Evolutionary conservation across 345 rosid genomes (phyloP), one percentile per base, ranked within the genome.

Genomic region (Trapa bicornis): DNA sequence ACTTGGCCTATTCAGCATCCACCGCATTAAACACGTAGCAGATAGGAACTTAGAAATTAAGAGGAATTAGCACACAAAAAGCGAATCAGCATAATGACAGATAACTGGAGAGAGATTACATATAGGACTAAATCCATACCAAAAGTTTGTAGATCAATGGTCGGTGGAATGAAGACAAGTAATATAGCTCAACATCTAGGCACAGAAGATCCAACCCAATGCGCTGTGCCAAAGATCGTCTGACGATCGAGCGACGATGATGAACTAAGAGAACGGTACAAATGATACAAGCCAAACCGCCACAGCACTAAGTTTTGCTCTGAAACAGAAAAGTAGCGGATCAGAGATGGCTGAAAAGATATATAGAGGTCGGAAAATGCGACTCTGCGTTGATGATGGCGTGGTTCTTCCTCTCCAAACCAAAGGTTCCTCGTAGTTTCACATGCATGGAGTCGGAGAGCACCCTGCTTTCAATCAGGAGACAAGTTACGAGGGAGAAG

Each of bases 201-300:
- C n/a, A 2, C 2, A 29, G 12, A 37, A 54, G 8, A n/a, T 11
- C 70, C 37, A 35, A n/a, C 37, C 42, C 61, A n/a, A 54, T 2
- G 16, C 47, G 10, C 15, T 12, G 41, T 38, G 54, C 70, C 70
- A 53, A 13, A 38, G 69, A 50, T 53, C 68, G 3, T 11, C 69
- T 22, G 12, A 50, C 12, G 37, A 67, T 54, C 48, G 38, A 1
- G 62, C 70, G 10, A 61, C 3, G 69, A 57, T 6, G 9, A n/a
- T 29, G 63, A 67, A 22, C 37, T 39, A 54, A 39, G 63, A 42
- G 3, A 14, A 1, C 15, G 33, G 61, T 0, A 17, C 8, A 16
- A 9, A 43, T 35, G 12, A 36, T 50, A 38, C 70, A 39, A 60
- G 62, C 37, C 37, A 54, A 16, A 39, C 37, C 16, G 70, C 35